Percentiles rank a stretch among this genome's conserved stretches.
These are phyloP conservation scores for Amborella trichopoda DNA, from an alignment of 164 flowering plant genomes.

Conservation along the genomic window DNA sequence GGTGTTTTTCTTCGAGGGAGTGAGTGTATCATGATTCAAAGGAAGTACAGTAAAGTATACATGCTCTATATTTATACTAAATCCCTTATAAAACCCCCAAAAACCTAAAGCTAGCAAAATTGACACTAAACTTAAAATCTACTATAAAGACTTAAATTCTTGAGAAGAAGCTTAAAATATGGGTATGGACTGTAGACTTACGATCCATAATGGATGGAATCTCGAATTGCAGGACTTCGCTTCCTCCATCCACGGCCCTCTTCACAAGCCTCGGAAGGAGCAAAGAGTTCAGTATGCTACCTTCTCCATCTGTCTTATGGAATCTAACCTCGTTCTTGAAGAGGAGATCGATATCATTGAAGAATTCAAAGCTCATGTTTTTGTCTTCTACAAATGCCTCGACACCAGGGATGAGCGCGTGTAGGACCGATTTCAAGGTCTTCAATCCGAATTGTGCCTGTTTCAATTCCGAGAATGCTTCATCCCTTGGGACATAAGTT, in stretches of 20 bases:
- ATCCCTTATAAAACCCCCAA: too few species aligned
- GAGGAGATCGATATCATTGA: neutral
- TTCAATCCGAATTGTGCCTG: neutral
- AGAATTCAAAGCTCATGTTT: neutral
- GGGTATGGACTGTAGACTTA: too few species aligned
- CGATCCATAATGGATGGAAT: constrained; percentile 17
- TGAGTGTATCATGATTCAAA: too few species aligned
- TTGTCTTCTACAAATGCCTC: neutral
- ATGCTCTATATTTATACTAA: too few species aligned
- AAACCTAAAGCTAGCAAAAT: too few species aligned
- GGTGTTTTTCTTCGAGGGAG: too few species aligned
- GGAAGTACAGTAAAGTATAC: too few species aligned
- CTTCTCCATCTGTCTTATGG: neutral
- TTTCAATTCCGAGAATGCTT: constrained; percentile 4
- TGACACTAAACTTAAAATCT: too few species aligned
- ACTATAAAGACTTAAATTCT: too few species aligned
- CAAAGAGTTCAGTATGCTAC: neutral
- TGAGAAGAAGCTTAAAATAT: too few species aligned
- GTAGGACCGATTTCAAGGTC: neutral
- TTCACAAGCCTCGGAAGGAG: constrained; percentile 16
- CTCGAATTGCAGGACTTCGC: constrained; percentile 21
- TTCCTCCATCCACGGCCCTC: constrained; percentile 1
- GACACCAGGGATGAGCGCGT: neutral
- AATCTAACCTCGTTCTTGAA: neutral
- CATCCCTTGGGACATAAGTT: constrained; percentile 4